phyloP scores from a whole-genome alignment of 2,329 filamentous ascomycete species.

The Xylariomycetidae sp. region DNA sequence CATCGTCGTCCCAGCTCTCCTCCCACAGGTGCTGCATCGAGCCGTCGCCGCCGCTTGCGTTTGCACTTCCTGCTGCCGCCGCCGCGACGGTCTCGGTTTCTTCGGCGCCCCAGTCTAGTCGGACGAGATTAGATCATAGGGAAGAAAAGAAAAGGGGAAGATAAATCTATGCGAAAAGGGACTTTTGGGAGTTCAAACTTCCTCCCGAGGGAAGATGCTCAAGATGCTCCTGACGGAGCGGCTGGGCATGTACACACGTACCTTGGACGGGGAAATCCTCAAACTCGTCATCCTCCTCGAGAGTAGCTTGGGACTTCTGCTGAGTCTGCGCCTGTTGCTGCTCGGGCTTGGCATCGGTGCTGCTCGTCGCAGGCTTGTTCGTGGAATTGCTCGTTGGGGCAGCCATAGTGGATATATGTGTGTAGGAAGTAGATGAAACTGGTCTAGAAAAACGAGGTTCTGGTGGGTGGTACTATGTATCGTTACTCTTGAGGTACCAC shows the following conservation, averaged over 20 bases:
- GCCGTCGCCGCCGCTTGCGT: constrained; percentile 59
- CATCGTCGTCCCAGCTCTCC: constrained; percentile 99
- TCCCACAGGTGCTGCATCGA: constrained; percentile 85
- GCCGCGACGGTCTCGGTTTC: constrained; percentile 68
- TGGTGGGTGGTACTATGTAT: no score
- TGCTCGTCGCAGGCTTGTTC: constrained; percentile 34
- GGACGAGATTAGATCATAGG: background rate
- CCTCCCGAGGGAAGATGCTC: no score
- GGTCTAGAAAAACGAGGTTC: no score
- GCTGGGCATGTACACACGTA: constrained; percentile 38
- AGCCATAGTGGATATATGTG: constrained; percentile 23
- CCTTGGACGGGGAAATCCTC: constrained; percentile 98
- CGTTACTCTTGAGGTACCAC: no score
- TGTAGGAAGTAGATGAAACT: no score
- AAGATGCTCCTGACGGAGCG: no score
- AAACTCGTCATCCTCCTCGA: constrained; percentile 98
- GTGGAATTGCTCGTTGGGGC: constrained; percentile 31
- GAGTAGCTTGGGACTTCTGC: constrained; percentile 60
- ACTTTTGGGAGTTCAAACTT: no score
- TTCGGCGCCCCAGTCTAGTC: constrained; percentile 83
- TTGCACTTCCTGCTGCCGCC: no score
- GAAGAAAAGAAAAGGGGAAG: no score
- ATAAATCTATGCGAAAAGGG: no score
- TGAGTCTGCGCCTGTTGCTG: constrained; percentile 46
- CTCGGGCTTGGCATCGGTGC: constrained; percentile 32